These are phyloP conservation scores for Rhizophagus sp. DNA, from an alignment of 192 early-diverging fungal genomes.

Conservation along the genomic window DNA sequence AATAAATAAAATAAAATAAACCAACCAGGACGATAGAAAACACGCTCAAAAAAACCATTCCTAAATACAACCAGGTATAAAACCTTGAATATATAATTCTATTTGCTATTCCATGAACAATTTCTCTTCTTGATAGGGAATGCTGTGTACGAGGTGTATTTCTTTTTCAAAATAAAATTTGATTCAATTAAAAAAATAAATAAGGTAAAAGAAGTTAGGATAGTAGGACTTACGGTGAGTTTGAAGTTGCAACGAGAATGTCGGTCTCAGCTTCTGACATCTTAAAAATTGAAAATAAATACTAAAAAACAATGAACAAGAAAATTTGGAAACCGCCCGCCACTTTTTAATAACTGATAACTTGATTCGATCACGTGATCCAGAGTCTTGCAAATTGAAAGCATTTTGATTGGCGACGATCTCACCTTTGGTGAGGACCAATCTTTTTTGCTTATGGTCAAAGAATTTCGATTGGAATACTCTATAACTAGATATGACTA, in stretches of 20 bases:
- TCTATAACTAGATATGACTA: too few relatives aligned
- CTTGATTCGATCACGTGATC: too few relatives aligned
- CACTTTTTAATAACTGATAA: too few relatives aligned
- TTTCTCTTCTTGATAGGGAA: slow-evolving; percentile 48
- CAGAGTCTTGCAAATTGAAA: too few relatives aligned
- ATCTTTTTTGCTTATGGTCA: too few relatives aligned
- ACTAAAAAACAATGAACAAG: too few relatives aligned
- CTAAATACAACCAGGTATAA: slow-evolving; percentile 57
- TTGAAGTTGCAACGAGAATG: not conserved
- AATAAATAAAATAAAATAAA: not conserved
- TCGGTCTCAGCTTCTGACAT: not conserved
- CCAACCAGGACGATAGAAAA: slow-evolving; percentile 55
- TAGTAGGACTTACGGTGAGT: not conserved
- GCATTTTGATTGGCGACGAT: too few relatives aligned
- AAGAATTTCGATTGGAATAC: too few relatives aligned
- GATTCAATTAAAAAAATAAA: not conserved
- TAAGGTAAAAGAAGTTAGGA: not conserved
- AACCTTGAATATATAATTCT: slow-evolving; percentile 60
- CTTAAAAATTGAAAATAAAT: not conserved
- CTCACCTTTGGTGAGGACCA: too few relatives aligned
- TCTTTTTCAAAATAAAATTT: not conserved
- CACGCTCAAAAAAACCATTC: slow-evolving; percentile 49
- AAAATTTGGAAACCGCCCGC: too few relatives aligned
- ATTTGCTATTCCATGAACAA: slow-evolving; percentile 59
- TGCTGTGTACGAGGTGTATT: slow-evolving; percentile 41